Evolutionary conservation across 768 basidiomycete genomes (phyloP).

Genomic region (Phanerodontia chrysosporium): DNA sequence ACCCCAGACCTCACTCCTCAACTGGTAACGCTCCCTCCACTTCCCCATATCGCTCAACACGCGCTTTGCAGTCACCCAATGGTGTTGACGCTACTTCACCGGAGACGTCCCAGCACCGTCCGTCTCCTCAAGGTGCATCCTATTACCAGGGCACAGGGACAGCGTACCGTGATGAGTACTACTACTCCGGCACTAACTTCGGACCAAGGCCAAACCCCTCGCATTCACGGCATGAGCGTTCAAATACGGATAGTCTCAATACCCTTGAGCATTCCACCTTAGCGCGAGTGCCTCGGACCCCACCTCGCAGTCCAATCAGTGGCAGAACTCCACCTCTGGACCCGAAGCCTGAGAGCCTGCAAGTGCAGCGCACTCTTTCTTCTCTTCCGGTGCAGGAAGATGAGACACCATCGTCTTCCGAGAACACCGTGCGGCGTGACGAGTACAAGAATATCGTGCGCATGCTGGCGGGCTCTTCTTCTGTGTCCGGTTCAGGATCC

Average conservation of each 20-base stretch:
- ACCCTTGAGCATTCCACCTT: neutral
- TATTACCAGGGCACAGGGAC: slow-evolving; percentile 1
- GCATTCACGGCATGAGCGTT: slow-evolving; percentile 11
- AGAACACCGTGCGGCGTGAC: slow-evolving; percentile 14
- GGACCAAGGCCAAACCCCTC: slow-evolving; percentile 10
- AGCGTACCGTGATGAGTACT: slow-evolving; percentile 6
- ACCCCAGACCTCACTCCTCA: slow-evolving; percentile 61
- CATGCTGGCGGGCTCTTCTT: neutral
- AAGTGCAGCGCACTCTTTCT: slow-evolving; percentile 11
- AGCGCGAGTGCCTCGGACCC: slow-evolving; percentile 27
- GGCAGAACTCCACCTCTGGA: slow-evolving; percentile 40
- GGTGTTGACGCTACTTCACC: slow-evolving; percentile 2
- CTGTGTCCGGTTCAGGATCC: neutral
- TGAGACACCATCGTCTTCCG: slow-evolving; percentile 10
- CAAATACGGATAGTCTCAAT: slow-evolving; percentile 1
- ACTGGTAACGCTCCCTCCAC: slow-evolving; percentile 40
- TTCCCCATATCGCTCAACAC: slow-evolving; percentile 22
- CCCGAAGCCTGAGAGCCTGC: slow-evolving; percentile 21
- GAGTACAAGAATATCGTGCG: slow-evolving; percentile 1
- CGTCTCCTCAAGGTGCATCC: neutral
- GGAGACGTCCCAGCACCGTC: slow-evolving; percentile 1
- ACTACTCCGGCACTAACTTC: neutral
- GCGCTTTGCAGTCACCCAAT: slow-evolving; percentile 11
- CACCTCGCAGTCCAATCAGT: slow-evolving; percentile 63
- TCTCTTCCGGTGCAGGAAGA: slow-evolving; percentile 15